Percentiles rank a stretch among this genome's conserved stretches.
These are phyloP conservation scores for Allium cepa DNA, from an alignment of 106 monocot genomes.

Conservation along the genomic window DNA sequence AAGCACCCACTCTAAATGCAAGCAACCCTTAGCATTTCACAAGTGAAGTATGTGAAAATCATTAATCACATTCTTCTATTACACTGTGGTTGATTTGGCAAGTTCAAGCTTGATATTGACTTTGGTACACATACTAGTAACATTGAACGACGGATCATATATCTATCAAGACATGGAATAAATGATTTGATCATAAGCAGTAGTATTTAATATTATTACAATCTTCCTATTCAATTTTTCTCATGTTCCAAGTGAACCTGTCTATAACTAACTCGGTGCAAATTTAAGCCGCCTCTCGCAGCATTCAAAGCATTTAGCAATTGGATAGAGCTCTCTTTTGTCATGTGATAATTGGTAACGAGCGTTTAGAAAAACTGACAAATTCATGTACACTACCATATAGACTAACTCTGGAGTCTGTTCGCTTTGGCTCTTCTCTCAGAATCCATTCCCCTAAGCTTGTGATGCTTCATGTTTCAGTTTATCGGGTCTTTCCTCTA, in stretches of 20 bases:
- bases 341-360: neutral
- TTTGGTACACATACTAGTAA: neutral
- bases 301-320: conserved; percentile 2
- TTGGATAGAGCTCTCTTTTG: neutral
- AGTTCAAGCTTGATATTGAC: neutral
- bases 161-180: conserved; percentile 11
- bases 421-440: neutral
- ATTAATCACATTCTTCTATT: conserved; percentile 6
- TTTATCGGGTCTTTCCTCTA: neutral
- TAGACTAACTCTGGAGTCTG: neutral
- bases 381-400: neutral
- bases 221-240: conserved; percentile 1
- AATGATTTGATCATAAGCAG: neutral
- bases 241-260: neutral
- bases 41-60: neutral
- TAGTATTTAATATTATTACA: neutral
- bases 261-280: neutral
- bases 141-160: conserved; percentile 5
- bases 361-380: neutral
- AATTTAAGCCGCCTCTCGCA: neutral
- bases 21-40: too few relatives aligned
- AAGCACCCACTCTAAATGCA: too few relatives aligned
- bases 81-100: conserved; percentile 4
- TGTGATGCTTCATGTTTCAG: neutral
- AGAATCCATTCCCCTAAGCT: neutral